phyloP scores from a whole-genome alignment of 768 basidiomycete species.

The Rhodotorula diobovata region DNA sequence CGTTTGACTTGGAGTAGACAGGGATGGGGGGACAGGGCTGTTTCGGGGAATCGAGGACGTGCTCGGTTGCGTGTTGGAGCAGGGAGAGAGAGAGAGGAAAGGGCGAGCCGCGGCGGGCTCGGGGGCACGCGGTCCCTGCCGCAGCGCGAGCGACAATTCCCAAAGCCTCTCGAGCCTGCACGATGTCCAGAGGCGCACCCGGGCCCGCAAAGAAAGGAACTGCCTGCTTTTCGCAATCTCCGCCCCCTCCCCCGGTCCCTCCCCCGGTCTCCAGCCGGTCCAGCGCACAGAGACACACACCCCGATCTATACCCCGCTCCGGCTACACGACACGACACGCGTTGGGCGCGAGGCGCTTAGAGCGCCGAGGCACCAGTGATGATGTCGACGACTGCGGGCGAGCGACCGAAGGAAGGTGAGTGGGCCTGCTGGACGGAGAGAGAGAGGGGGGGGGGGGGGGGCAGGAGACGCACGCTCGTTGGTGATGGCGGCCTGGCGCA shows the following conservation, averaged over 20 bases:
- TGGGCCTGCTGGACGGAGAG: no score
- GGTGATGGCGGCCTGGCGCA: conserved; percentile 42
- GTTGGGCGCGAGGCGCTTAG: conserved; percentile 2
- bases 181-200: no score
- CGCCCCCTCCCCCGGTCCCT: background rate
- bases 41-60: no score
- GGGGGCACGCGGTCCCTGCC: no score
- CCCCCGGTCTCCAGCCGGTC: background rate
- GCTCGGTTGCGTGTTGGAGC: no score
- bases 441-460: conserved; percentile 69
- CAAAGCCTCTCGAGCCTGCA: no score
- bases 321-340: background rate
- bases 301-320: background rate
- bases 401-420: background rate
- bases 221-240: background rate
- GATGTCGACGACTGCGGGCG: conserved; percentile 39
- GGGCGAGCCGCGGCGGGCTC: no score
- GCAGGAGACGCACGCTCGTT: conserved; percentile 57
- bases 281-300: background rate
- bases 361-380: conserved; percentile 43
- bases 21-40: no score
- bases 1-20: conserved; percentile 23
- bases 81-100: no score
- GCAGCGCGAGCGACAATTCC: no score
- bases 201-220: no score